Base-by-base conservation (phyloP, 305 asterid species). In the Fraxinus paxiana region DNA sequence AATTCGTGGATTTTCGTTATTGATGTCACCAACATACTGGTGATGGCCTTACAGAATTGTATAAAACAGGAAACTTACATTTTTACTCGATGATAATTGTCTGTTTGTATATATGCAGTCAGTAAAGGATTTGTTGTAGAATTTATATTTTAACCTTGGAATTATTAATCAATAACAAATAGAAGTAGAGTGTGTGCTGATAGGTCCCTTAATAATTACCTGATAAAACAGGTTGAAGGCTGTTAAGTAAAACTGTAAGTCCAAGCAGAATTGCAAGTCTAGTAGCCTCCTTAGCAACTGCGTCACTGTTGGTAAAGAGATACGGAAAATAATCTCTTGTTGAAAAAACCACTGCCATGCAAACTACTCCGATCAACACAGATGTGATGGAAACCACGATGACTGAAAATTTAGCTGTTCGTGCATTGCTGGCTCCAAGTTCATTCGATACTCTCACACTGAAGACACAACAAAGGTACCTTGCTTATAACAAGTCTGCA, bases 361-460 rank as follows among this genome's bases (percentile, higher is more conserved):
- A 82, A 67, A 91, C 78, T 17, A 88, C 46, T 2, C 91, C 95
- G 1, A 92, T 87, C 72, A 81, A 0, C 46, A 92, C 37, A 1
- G 94, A 89, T 13, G 93, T 90, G 54, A 87, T 81, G 22, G 97
- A 92, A 34, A 93, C 97, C 59, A 90, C 97, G 2, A 88, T 22
- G 26, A 93, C 97, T 0, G 97, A 88, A 80, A 90, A 89, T 76
- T 93, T 93, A 1, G 97, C 97, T 4, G 89, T 88, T 43, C 71
- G 83, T 33, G 97, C 89, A 79, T 93, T 93, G 10, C 93, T 93
- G 13, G 94, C 97, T 78, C 97, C 97, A 8, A 93, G 94, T 75
- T 93, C 97, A 73, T 93, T 93, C 0, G 95, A 82, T 26, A 93
- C 93, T 86, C 97, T 86, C 85, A 93, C 97, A 80, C 97, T 92